These are phyloP conservation scores for Arthrobotrys megalospora DNA, from an alignment of 2,329 filamentous ascomycete genomes.

Conservation along the genomic window DNA sequence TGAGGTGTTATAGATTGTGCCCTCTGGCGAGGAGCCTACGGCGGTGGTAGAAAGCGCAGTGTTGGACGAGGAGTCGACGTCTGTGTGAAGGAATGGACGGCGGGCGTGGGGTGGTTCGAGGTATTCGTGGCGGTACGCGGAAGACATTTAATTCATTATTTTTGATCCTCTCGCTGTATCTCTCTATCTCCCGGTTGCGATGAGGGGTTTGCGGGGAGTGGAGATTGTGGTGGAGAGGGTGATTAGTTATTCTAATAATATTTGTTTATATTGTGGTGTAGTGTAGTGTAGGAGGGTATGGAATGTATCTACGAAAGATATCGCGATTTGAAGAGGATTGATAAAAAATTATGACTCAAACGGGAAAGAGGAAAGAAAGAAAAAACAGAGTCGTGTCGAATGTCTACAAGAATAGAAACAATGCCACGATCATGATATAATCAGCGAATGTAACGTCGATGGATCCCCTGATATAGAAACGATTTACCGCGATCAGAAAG, in stretches of 20 bases:
- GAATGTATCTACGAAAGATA: background rate
- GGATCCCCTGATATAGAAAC: conserved; percentile 41
- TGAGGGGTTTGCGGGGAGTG: background rate
- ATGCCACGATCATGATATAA: conserved; percentile 13
- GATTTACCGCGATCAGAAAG: conserved; percentile 9
- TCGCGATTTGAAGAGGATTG: background rate
- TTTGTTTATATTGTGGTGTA: conserved; percentile 8
- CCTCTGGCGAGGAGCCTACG: conserved; percentile 40
- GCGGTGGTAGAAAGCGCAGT: conserved; percentile 42
- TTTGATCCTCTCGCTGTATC: background rate
- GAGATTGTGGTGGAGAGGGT: background rate
- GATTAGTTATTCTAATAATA: background rate
- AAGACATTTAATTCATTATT: conserved; percentile 60
- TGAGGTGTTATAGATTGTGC: conserved; percentile 44
- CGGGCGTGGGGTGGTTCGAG: conserved; percentile 58
- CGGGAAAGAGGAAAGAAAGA: background rate
- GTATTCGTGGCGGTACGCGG: conserved; percentile 56
- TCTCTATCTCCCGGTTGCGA: background rate
- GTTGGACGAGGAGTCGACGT: conserved; percentile 34
- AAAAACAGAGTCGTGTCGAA: conserved; percentile 2
- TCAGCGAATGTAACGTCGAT: conserved; percentile 45
- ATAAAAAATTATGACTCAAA: background rate
- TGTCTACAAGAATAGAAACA: conserved; percentile 12
- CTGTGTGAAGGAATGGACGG: conserved; percentile 55
- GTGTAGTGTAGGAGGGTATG: background rate